These are phyloP conservation scores for Nannizziopsis barbatae DNA, from an alignment of 2,329 filamentous ascomycete species.

Conservation along the genomic window DNA sequence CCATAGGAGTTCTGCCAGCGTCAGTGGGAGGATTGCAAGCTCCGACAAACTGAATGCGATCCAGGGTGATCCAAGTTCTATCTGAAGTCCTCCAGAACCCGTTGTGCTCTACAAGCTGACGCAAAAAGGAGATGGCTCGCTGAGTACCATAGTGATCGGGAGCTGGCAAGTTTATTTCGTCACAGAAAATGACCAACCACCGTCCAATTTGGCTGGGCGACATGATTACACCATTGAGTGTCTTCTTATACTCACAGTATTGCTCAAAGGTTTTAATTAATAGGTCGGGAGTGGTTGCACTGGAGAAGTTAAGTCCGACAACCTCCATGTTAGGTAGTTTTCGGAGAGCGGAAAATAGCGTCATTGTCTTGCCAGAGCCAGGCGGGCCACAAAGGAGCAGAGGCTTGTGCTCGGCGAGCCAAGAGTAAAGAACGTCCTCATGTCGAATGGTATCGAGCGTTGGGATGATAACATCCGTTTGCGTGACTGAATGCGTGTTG, in stretches of 20 bases:
- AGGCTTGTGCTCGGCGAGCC: conserved; percentile 97
- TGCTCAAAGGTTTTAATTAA: conserved; percentile 99
- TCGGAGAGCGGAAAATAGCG: conserved; percentile 88
- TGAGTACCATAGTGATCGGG: conserved; percentile 97
- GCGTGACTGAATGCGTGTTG: conserved; percentile 94
- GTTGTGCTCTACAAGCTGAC: conserved; percentile 96
- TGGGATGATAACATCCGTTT: conserved; percentile 97
- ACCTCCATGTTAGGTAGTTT: conserved; percentile 99
- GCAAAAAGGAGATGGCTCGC: conserved; percentile 89
- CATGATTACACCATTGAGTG: conserved; percentile 86
- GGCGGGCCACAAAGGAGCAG: conserved; percentile 91
- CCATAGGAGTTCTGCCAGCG: conserved; percentile 88
- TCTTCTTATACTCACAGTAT: conserved; percentile 99
- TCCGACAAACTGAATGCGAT: conserved; percentile 97
- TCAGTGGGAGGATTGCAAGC: conserved; percentile 98
- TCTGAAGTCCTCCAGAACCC: conserved; percentile 98
- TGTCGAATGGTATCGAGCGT: conserved; percentile 95
- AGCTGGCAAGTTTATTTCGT: conserved; percentile 97
- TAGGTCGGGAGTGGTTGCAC: conserved; percentile 91
- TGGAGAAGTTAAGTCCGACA: conserved; percentile 98
- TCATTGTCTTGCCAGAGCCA: conserved; percentile 99
- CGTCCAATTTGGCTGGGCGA: conserved; percentile 92
- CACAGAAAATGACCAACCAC: conserved; percentile 97
- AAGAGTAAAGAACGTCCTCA: conserved; percentile 98
- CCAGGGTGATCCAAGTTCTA: conserved; percentile 94